These are phyloP conservation scores for Xanthoparmelia taractica DNA, from an alignment of 495 filamentous ascomycete species.

Conservation along the genomic window DNA sequence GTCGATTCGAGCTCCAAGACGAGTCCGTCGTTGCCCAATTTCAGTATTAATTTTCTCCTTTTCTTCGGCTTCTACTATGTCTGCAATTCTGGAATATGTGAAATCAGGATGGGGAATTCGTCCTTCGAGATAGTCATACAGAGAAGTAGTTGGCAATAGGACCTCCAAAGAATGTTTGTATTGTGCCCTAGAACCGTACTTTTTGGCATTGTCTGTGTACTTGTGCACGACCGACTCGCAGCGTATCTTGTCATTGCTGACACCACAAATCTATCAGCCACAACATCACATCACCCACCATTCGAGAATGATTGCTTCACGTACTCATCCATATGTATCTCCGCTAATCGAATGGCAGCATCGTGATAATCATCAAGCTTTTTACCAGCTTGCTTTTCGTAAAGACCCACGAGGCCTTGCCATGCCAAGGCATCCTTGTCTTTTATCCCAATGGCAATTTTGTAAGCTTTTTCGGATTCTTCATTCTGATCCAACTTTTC, in stretches of 20 bases:
- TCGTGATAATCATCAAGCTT: conserved; percentile 68
- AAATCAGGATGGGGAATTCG: conserved; percentile 69
- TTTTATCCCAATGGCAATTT: conserved; percentile 61
- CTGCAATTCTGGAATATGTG: conserved; percentile 77
- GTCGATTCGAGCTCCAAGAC: conserved; percentile 72
- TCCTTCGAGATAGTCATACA: conserved; percentile 81
- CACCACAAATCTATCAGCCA: not conserved
- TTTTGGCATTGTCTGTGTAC: conserved; percentile 59
- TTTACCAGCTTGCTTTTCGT: conserved; percentile 61
- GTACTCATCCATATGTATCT: conserved; percentile 53
- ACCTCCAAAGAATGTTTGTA: conserved; percentile 65
- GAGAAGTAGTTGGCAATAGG: conserved; percentile 64
- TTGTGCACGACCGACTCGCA: conserved; percentile 80
- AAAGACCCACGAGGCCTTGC: conserved; percentile 83
- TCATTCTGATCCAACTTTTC: conserved; percentile 65
- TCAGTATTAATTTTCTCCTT: conserved; percentile 84
- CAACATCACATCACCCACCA: conserved; percentile 40
- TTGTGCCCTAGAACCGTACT: conserved; percentile 62
- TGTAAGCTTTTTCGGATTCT: conserved; percentile 67
- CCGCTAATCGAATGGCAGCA: conserved; percentile 62
- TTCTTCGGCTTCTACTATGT: conserved; percentile 79
- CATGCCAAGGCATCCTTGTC: conserved; percentile 62
- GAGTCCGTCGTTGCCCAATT: conserved; percentile 80
- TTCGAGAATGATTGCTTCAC: not conserved
- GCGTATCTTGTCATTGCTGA: conserved; percentile 51